Evolutionary conservation across 2,329 filamentous ascomycete genomes (phyloP).

Genomic region (Curvularia spicifera): DNA sequence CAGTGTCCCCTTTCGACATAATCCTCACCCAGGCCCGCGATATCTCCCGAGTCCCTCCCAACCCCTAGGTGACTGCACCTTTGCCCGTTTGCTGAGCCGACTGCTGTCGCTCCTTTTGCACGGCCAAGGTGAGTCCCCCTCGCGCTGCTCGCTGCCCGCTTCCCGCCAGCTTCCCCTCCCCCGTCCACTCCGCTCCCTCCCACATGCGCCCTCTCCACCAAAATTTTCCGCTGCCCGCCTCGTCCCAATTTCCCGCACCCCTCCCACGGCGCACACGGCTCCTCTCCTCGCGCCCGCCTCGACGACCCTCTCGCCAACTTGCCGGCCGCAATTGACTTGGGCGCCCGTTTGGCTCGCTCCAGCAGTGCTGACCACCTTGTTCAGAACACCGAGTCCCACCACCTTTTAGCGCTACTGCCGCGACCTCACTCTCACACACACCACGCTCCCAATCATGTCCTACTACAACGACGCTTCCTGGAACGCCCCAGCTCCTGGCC

Average conservation of each 20-base stretch:
- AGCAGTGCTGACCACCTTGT: constrained; percentile 26
- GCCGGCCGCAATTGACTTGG: constrained; percentile 22
- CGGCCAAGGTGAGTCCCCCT: constrained; percentile 14
- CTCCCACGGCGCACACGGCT: constrained; percentile 30
- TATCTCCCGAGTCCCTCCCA: constrained; percentile 31
- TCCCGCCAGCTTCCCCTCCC: constrained; percentile 31
- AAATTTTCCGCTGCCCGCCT: constrained; percentile 45
- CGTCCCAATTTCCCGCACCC: constrained; percentile 35
- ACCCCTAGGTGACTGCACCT: constrained; percentile 32
- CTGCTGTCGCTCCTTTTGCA: constrained; percentile 45
- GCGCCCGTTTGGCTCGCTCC: background rate
- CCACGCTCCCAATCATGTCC: constrained; percentile 58
- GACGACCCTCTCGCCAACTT: constrained; percentile 11
- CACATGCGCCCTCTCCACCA: constrained; percentile 40
- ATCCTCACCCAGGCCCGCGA: constrained; percentile 32
- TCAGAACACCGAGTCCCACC: constrained; percentile 12
- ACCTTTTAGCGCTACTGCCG: constrained; percentile 1
- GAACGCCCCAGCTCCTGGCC: constrained; percentile 65
- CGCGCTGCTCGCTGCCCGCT: constrained; percentile 47
- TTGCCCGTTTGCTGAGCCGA: constrained; percentile 34
- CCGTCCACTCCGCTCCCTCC: constrained; percentile 13
- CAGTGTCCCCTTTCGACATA: constrained; percentile 41
- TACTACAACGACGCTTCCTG: constrained; percentile 72
- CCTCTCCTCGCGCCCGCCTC: constrained; percentile 23
- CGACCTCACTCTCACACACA: constrained; percentile 15